A percentile compares a stretch with the other conserved stretches of the same genome.
Evolutionary conservation across 352 stramenopile species (phyloP).

Genomic region (Pythium plurisporium): DNA sequence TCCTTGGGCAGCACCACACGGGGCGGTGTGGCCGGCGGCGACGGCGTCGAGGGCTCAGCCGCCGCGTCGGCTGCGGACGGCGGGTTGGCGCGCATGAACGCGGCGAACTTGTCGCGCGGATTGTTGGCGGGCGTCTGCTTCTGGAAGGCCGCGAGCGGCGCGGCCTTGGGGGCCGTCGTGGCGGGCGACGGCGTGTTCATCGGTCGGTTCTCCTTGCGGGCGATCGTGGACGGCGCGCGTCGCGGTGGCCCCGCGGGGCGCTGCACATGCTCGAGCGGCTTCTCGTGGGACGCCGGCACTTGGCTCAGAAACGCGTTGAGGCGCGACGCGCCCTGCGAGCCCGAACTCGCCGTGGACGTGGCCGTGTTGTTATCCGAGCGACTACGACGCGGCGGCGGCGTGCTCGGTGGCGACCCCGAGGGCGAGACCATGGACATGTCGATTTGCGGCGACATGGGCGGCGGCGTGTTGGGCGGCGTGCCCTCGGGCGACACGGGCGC

Average conservation of each 20-base stretch:
- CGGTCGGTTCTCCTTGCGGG: constrained; percentile 35
- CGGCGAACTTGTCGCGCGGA: constrained; percentile 71
- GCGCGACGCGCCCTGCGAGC: constrained; percentile 29
- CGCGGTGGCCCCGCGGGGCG: constrained; percentile 56
- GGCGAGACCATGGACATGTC: constrained; percentile 24
- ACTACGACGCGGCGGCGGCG: constrained; percentile 17
- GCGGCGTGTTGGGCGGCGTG: constrained; percentile 55
- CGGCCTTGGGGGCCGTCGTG: background rate
- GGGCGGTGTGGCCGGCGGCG: constrained; percentile 8
- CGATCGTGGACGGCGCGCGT: constrained; percentile 26
- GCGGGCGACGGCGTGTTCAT: constrained; percentile 1
- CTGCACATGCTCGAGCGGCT: constrained; percentile 54
- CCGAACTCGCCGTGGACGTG: constrained; percentile 41
- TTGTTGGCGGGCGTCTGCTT: constrained; percentile 21
- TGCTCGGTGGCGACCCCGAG: constrained; percentile 12
- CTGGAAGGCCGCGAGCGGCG: background rate
- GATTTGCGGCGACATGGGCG: constrained; percentile 46
- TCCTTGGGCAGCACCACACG: constrained; percentile 19
- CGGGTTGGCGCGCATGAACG: constrained; percentile 77
- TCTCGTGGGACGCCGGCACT: constrained; percentile 51
- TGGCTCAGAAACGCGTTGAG: constrained; percentile 78
- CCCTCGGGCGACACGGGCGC: constrained; percentile 32
- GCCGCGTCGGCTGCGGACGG: constrained; percentile 23
- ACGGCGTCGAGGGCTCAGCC: constrained; percentile 11
- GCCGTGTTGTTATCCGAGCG: constrained; percentile 26